Conservation (phyloP, 2,329 filamentous ascomycete genomes). For the Fusarium sp. region DNA sequence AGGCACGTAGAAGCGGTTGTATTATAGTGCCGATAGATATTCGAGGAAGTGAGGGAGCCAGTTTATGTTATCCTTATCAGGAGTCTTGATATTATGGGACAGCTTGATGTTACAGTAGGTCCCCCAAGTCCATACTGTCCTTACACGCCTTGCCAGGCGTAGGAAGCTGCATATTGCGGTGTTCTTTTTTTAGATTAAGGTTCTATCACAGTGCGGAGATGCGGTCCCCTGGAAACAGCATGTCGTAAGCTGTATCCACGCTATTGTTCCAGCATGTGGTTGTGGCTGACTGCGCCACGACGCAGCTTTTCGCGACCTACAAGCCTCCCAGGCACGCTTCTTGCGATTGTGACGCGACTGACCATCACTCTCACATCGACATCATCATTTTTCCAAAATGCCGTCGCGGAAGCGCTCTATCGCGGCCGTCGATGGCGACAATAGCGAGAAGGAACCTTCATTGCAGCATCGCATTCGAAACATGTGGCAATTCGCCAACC, state of each 20-base stretch:
- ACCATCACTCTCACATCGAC: conserved; percentile 25
- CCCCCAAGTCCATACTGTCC: conserved; percentile 32
- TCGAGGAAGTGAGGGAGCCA: conserved; percentile 31
- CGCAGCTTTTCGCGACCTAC: conserved; percentile 35
- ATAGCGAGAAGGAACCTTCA: conserved; percentile 29
- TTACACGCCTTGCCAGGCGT: conserved; percentile 5
- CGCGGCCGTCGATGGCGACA: conserved; percentile 32
- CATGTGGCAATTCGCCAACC: conserved; percentile 94
- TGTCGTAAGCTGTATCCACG: conserved; percentile 27
- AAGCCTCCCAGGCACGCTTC: conserved; percentile 33
- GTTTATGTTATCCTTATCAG: conserved; percentile 32
- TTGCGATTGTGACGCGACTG: conserved; percentile 44
- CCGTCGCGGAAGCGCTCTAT: conserved; percentile 45
- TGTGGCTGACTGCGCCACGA: conserved; percentile 46
- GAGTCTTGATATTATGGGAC: conserved; percentile 38
- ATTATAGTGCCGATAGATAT: conserved; percentile 24
- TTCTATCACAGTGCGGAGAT: conserved; percentile 38
- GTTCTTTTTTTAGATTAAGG: conserved; percentile 42
- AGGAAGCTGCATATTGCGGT: conserved; percentile 4
- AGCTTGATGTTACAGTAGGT: conserved; percentile 28
- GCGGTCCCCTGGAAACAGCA: conserved; percentile 28
- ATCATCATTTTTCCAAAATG: conserved; percentile 40
- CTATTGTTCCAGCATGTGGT: conserved; percentile 36
- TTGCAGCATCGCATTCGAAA: conserved; percentile 76
- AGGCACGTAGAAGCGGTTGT: conserved; percentile 12